Percentiles rank a stretch among this genome's conserved stretches.
Evolutionary conservation across 257 asterid species (phyloP).

Genomic region (Rehmannia glutinosa): DNA sequence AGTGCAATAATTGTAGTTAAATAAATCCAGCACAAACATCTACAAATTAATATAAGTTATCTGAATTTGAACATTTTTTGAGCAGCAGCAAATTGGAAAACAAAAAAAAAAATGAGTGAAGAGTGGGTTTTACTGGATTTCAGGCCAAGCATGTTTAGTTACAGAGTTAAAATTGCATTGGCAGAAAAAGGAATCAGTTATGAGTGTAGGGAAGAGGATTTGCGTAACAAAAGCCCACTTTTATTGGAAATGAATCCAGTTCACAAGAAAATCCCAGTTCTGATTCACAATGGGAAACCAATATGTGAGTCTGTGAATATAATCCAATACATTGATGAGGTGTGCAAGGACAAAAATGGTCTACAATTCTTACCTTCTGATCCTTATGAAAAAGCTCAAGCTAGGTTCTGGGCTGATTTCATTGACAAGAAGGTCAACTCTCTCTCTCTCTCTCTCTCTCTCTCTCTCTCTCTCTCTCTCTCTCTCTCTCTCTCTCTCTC

Average conservation of each 20-base stretch:
- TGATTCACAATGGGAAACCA: too few species aligned
- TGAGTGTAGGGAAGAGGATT: constrained; percentile 24
- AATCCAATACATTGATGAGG: constrained; percentile 45
- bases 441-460: not conserved
- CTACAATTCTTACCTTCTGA: constrained; percentile 28
- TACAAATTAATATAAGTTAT: not conserved
- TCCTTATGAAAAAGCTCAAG: constrained; percentile 28
- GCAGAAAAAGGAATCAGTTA: constrained; percentile 29
- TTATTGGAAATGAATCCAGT: constrained; percentile 35
- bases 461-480: too few species aligned
- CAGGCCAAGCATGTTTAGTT: constrained; percentile 29
- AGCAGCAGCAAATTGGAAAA: too few species aligned
- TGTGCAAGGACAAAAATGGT: constrained; percentile 16
- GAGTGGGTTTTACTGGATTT: constrained; percentile 24
- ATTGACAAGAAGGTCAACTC: constrained; percentile 33
- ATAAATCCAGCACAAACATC: not conserved
- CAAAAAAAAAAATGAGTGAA: not conserved
- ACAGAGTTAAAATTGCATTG: constrained; percentile 37
- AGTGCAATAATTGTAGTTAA: not conserved
- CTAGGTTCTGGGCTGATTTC: too few species aligned
- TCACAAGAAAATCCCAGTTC: constrained; percentile 34
- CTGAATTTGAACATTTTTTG: not conserved
- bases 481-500: too few species aligned
- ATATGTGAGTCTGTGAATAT: constrained; percentile 37
- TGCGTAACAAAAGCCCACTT: constrained; percentile 21